Conservation (phyloP, 2,329 filamentous ascomycete genomes). For the Botrytis paeoniae region DNA sequence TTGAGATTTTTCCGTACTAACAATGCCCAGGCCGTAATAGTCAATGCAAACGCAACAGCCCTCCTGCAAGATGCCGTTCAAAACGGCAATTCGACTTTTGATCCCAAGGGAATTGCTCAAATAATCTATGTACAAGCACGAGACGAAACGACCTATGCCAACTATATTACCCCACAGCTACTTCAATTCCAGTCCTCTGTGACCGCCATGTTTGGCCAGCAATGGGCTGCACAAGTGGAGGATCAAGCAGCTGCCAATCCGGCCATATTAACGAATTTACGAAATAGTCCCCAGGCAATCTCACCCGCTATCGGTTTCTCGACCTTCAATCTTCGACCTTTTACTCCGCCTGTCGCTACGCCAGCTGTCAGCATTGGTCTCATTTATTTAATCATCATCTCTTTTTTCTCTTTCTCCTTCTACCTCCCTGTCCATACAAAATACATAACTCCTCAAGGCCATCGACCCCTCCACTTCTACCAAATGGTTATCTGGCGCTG, state of each 20-base stretch:
- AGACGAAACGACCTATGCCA: conserved; percentile 53
- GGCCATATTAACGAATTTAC: conserved; percentile 43
- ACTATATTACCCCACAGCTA: conserved; percentile 50
- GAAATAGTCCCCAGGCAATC: conserved; percentile 50
- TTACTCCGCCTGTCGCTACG: conserved; percentile 51
- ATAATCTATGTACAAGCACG: conserved; percentile 53
- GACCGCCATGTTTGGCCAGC: neutral
- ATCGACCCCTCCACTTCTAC: conserved; percentile 55
- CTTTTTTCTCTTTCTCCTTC: conserved; percentile 65
- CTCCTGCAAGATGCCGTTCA: conserved; percentile 54
- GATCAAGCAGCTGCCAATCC: conserved; percentile 31
- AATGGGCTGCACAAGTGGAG: conserved; percentile 29
- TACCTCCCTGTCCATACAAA: conserved; percentile 61
- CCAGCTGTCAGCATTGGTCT: conserved; percentile 60
- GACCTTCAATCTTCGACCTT: conserved; percentile 57
- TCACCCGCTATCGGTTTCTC: conserved; percentile 56
- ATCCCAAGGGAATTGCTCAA: conserved; percentile 57
- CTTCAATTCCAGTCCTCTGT: conserved; percentile 4
- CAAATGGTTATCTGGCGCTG: conserved; percentile 60
- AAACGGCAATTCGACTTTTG: conserved; percentile 56
- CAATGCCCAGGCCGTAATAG: conserved; percentile 50
- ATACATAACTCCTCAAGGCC: conserved; percentile 52
- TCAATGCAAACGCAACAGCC: conserved; percentile 60
- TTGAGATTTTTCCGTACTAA: neutral
- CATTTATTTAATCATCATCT: conserved; percentile 62